Evolutionary conservation across 139 green algal genomes (phyloP).

Genomic region (Parachlorella kessleri): DNA sequence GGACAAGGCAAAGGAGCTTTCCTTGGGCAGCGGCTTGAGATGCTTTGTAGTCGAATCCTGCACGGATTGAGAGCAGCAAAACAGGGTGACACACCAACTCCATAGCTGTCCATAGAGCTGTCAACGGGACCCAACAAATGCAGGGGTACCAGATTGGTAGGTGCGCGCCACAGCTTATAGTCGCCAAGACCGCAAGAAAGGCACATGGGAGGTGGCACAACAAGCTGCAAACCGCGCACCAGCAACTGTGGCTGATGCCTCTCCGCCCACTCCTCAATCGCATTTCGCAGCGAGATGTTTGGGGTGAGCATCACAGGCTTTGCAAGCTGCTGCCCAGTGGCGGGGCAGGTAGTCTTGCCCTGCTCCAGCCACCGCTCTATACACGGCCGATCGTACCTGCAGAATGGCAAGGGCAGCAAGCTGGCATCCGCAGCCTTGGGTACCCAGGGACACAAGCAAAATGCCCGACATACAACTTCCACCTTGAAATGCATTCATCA

Average conservation of each 20-base stretch:
- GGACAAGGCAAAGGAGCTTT: constrained; percentile 3
- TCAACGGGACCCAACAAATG: too few relatives aligned
- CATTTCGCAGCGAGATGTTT: constrained; percentile 53
- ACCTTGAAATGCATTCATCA: too few relatives aligned
- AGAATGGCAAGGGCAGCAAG: background rate
- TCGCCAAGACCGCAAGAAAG: too few relatives aligned
- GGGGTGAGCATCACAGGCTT: constrained; percentile 46
- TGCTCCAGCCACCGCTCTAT: constrained; percentile 53
- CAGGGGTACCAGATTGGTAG: too few relatives aligned
- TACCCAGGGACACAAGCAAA: too few relatives aligned
- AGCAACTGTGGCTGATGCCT: constrained; percentile 56
- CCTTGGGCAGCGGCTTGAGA: constrained; percentile 39
- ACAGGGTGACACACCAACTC: too few relatives aligned
- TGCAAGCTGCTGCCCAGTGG: constrained; percentile 48
- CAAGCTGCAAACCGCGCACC: constrained; percentile 47
- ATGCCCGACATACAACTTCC: too few relatives aligned
- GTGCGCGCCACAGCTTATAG: too few relatives aligned
- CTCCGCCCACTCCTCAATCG: constrained; percentile 59
- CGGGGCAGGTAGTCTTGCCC: constrained; percentile 51
- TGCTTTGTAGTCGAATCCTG: constrained; percentile 2
- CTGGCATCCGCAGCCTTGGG: background rate
- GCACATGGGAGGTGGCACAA: too few relatives aligned
- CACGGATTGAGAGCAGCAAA: too few relatives aligned
- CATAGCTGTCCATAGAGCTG: too few relatives aligned
- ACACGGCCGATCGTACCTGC: constrained; percentile 51